Base-by-base conservation (phyloP, 1,139 yeast species). In the Williopsis jadinii region DNA sequence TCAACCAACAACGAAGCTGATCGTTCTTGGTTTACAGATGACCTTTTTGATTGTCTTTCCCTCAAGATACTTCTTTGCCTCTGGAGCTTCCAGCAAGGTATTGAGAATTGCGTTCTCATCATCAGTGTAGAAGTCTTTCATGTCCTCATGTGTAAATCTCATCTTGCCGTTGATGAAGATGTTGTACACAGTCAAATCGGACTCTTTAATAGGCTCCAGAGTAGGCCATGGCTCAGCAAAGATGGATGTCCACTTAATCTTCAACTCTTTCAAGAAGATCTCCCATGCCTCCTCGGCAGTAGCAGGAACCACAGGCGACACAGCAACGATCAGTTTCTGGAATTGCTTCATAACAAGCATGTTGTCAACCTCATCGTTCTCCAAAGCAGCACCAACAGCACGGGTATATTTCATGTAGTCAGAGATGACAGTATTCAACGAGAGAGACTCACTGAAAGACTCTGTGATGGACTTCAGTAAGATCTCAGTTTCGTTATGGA, bases 391-490 rank as follows among this genome's bases (percentile, higher is more conserved):
- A 2, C 62, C 55, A 9, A 88, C 56, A 1, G 69, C 52, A 50
- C 81, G 81, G 2, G 95, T 83, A 41, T 83, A 62, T 54, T 88
- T 92, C 96, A 88, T 92, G 56, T 80, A 83, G 56, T 87, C 95
- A 0, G 97, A 85, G 28, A 92, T 75, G 6, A 87, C 78, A 0
- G 97, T 90, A 60, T 92, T 92, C 58, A 90, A 67, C 0, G 92
- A 71, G 35, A 84, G 63, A 1, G 76, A 72, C 1, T 65, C 68
- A 30, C 71, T 77, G 41, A 86, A 73, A 0, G 95, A 76, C 3
- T 66, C 67, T 9, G 83, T 73, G 10, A 86, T 70, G 8, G 72
- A 66, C 26, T 57, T 58, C 19, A 82, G 55, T 38, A 71, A 68
- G n/a, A 50, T 56, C 51, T 79, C 84, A 0, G 74, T 62, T 14